Conservation (phyloP, 2,329 filamentous ascomycete species). For the Aureobasidium musti region DNA sequence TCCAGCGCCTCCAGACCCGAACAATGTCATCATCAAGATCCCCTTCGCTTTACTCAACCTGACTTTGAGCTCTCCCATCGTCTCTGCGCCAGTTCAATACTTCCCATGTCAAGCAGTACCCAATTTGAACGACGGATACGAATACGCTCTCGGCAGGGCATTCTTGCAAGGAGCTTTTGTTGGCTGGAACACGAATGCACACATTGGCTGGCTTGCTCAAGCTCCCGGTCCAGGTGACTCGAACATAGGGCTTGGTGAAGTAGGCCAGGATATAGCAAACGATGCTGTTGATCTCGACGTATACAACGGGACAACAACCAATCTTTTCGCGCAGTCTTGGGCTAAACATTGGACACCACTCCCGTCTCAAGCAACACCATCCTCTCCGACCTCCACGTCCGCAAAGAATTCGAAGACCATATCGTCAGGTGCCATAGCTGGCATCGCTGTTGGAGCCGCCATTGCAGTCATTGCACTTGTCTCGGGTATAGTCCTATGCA, state of each 20-base stretch:
- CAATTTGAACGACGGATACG: slow-evolving; percentile 30
- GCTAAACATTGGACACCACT: slow-evolving; percentile 1
- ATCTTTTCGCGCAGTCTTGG: slow-evolving; percentile 1
- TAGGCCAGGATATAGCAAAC: background rate
- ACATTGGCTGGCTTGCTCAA: slow-evolving; percentile 47
- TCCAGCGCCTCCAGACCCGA: slow-evolving; percentile 35
- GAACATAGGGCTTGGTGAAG: background rate
- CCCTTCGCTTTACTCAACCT: slow-evolving; percentile 44
- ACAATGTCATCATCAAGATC: slow-evolving; percentile 48
- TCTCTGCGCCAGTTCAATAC: slow-evolving; percentile 43
- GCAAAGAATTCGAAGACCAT: background rate
- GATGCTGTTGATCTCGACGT: background rate
- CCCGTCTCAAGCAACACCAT: background rate
- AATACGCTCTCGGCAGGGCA: slow-evolving; percentile 47
- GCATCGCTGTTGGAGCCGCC: background rate
- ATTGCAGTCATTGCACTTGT: background rate
- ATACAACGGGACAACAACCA: background rate
- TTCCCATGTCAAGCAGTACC: slow-evolving; percentile 46
- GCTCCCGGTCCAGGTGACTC: slow-evolving; percentile 43
- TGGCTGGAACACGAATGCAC: slow-evolving; percentile 45
- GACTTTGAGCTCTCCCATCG: slow-evolving; percentile 46
- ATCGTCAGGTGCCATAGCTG: background rate
- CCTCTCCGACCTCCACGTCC: background rate
- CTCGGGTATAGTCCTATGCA: background rate
- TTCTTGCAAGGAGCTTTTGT: slow-evolving; percentile 54